Evolutionary conservation across 305 asterid species (phyloP).

Genomic region (Fraxinus latifolia): DNA sequence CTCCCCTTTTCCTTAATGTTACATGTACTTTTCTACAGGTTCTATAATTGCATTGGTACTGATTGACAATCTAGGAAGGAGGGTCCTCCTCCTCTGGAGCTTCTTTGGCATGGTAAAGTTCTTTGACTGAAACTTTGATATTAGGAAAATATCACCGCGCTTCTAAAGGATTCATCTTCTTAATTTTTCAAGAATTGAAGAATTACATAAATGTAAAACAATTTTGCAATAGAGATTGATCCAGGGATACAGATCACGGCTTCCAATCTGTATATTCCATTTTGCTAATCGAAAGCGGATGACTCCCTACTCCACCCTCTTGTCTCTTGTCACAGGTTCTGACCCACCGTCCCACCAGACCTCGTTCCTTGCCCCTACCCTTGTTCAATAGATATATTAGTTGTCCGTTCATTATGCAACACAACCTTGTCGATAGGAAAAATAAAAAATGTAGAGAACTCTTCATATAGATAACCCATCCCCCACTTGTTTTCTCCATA

Average conservation of each 20-base stretch:
- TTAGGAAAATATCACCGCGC: neutral
- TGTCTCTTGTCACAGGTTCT: neutral
- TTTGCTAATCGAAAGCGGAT: neutral
- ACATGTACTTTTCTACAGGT: constrained; percentile 44
- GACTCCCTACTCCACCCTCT: neutral
- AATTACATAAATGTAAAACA: neutral
- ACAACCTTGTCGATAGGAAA: neutral
- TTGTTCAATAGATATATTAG: neutral
- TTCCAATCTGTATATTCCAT: neutral
- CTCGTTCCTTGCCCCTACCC: neutral
- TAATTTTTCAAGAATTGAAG: neutral
- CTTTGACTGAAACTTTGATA: neutral
- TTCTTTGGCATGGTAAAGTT: constrained; percentile 85
- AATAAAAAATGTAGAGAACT: neutral
- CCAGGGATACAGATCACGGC: neutral
- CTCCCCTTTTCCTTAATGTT: constrained; percentile 10
- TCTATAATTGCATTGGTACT: constrained; percentile 64
- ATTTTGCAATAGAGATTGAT: neutral
- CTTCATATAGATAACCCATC: neutral
- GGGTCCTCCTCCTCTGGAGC: constrained; percentile 84
- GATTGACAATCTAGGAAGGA: constrained; percentile 93
- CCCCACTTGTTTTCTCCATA: neutral
- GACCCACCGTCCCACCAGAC: neutral
- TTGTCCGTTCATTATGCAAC: neutral
- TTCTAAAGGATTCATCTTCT: neutral